Percentiles rank a stretch among this genome's conserved stretches.
phyloP scores from a whole-genome alignment of 257 asterid species.

The Solanum tarijense region DNA sequence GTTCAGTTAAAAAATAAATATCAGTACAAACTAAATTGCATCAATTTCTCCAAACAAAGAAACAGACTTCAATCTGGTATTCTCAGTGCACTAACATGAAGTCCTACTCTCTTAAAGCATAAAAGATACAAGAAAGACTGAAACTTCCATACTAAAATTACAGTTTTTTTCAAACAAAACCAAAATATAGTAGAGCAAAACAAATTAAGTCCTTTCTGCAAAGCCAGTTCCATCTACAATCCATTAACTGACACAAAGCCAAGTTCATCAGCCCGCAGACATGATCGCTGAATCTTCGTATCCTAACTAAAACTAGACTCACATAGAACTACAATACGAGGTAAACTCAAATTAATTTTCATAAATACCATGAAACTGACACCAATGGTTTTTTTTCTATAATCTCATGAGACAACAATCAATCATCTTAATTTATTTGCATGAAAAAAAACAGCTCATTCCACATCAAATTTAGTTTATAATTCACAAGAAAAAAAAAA shows the following conservation, averaged over 20 bases:
- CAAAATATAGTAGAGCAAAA: not conserved
- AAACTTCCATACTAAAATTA: not conserved
- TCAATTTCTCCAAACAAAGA: not conserved
- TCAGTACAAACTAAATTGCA: not conserved
- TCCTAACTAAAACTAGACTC: not conserved
- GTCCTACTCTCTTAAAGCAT: not conserved
- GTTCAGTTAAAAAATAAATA: slow-evolving; percentile 13
- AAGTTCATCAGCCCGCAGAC: not conserved
- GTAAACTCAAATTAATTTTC: not conserved
- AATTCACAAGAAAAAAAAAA: not conserved
- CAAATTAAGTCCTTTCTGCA: not conserved
- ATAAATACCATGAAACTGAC: not conserved
- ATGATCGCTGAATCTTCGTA: not conserved
- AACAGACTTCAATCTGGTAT: not conserved
- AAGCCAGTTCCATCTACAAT: not conserved
- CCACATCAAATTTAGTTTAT: not conserved
- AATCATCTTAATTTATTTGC: not conserved
- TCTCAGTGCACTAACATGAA: not conserved
- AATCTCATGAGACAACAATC: not conserved
- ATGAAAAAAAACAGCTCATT: not conserved
- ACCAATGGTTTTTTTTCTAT: not conserved
- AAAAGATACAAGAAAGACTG: not conserved
- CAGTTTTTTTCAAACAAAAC: not conserved
- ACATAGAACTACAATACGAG: not conserved
- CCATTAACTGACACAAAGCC: not conserved